Evolutionary conservation across 257 asterid species (phyloP).

Genomic region (Solanum boliviense): DNA sequence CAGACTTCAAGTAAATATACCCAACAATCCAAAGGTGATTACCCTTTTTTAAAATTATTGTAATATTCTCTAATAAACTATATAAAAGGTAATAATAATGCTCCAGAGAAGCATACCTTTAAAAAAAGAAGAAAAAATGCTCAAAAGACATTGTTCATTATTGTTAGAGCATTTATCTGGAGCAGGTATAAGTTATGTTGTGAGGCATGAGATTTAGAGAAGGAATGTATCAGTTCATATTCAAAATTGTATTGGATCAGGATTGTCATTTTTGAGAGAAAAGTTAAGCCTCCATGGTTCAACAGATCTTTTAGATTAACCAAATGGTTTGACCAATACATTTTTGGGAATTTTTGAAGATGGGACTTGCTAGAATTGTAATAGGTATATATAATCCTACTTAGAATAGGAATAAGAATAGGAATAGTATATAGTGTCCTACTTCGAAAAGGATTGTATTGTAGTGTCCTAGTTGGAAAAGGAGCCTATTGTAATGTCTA

Average conservation of each 20-base stretch:
- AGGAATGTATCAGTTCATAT: neutral
- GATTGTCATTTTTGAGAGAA: neutral
- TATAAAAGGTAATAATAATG: neutral
- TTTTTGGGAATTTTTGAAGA: neutral
- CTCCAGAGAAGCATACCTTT: neutral
- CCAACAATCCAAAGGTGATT: neutral
- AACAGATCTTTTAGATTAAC: neutral
- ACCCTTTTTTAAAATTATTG: neutral
- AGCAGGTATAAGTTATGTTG: neutral
- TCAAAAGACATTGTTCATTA: neutral
- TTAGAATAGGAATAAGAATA: too few species aligned
- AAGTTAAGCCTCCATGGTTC: neutral
- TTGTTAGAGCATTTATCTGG: neutral
- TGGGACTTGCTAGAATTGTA: neutral
- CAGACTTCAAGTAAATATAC: neutral
- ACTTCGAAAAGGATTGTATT: too few species aligned
- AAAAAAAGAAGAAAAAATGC: neutral
- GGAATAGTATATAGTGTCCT: too few species aligned
- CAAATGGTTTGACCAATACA: neutral
- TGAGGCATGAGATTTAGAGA: neutral
- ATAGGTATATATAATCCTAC: too few species aligned
- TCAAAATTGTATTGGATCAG: neutral
- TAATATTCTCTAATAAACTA: neutral
- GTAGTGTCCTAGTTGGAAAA: too few species aligned
- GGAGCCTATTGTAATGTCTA: too few species aligned